Evolutionary conservation across 2,329 filamentous ascomycete species (phyloP), one percentile per base, ranked within the genome.

Genomic region (Fusarium oligoseptatum): DNA sequence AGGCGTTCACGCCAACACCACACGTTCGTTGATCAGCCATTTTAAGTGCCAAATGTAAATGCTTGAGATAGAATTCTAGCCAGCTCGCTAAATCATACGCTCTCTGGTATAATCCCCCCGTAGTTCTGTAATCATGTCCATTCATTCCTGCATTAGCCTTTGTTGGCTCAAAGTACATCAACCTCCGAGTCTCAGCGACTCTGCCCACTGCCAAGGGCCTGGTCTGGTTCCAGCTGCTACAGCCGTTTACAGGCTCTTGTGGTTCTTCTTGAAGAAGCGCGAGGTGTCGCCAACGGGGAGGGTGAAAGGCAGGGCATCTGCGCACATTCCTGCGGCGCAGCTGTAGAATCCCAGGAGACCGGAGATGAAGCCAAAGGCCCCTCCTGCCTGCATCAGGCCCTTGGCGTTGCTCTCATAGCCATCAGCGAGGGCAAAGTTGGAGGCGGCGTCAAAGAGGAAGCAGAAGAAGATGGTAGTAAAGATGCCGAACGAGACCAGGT

Each of bases 401-500:
- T 60, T 66, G 27, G 66, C 58, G 2, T 61, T 62, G 0, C 60
- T 65, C 0, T 43, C 12, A 11, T 80, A 70, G n/a, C 79, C 79
- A n/a, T 80, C 78, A 2, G 78, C 79, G 22, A 70, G 64, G 5
- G 71, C 71, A 32, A 80, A 80, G 22, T 79, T 70, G 0, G 75
- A 74, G 0, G 70, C 61, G 0, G 73, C 77, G 14, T 80, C 79
- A 1, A 80, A 60, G 1, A 69, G 68, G n/a, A 79, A 71, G 6
- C 79, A 80, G 29, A 80, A 43, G 52, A 80, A 76, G 10, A 80
- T 70, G 0, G 75, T 66, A 0, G 60, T 56, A 32, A 80, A 80
- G 5, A 80, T 73, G 50, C 66, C 57, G 2, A 80, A 78, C n/a
- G 78, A 79, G 6, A 79, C 76, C 24, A 80, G 27, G n/a, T 79